A percentile compares a stretch with the other conserved stretches of the same genome.
Evolutionary conservation across 805 yeast genomes (phyloP).

Genomic region (Myxozyma udenii): DNA sequence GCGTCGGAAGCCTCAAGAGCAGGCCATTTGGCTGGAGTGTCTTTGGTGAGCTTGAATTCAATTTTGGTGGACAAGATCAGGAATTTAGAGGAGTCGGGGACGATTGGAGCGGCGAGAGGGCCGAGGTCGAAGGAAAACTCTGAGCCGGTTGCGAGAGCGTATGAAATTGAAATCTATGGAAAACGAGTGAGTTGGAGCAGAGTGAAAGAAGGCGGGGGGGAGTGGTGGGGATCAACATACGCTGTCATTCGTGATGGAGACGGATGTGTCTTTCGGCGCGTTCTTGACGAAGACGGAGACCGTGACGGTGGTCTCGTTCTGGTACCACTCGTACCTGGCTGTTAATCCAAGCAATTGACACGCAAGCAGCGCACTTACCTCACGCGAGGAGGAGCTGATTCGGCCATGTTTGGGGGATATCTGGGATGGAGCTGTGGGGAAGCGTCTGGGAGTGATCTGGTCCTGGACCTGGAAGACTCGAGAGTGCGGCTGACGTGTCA

Average conservation of each 20-base stretch:
- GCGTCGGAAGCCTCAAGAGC: slow-evolving; percentile 43
- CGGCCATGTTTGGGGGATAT: too few relatives aligned
- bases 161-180: slow-evolving; percentile 23
- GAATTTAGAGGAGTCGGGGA: slow-evolving; percentile 45
- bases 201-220: not conserved
- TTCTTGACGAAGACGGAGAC: slow-evolving; percentile 70
- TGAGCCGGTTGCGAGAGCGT: slow-evolving; percentile 38
- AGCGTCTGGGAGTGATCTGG: too few relatives aligned
- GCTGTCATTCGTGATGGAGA: slow-evolving; percentile 39
- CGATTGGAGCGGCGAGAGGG: slow-evolving; percentile 53
- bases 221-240: slow-evolving; percentile 5
- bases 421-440: too few relatives aligned
- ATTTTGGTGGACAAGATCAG: slow-evolving; percentile 68
- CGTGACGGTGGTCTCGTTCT: slow-evolving; percentile 54
- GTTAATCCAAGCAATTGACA: not conserved
- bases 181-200: not conserved
- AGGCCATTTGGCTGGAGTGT: slow-evolving; percentile 49
- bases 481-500: too few relatives aligned
- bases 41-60: slow-evolving; percentile 62
- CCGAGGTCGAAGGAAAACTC: slow-evolving; percentile 59
- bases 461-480: too few relatives aligned
- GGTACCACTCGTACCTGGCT: slow-evolving; percentile 65
- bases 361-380: not conserved
- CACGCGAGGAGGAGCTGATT: not conserved
- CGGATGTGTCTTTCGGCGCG: slow-evolving; percentile 51